A percentile compares a stretch with the other conserved stretches of the same genome.
Conservation (phyloP, 2,329 filamentous ascomycete species). For the Tolypocladium sp. region DNA sequence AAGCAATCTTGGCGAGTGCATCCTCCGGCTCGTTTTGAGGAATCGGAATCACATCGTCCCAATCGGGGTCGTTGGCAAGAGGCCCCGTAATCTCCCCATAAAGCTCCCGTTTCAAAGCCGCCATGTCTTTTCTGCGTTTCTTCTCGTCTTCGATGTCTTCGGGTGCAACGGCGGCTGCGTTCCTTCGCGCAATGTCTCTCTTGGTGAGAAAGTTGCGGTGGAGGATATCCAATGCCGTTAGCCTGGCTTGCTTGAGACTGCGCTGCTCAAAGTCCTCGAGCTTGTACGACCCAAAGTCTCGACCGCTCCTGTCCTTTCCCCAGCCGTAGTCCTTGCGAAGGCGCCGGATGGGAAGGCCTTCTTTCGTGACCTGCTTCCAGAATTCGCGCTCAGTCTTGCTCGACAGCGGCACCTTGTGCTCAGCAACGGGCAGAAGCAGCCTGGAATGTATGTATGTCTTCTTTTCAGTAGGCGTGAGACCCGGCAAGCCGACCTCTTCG, state of each 20-base stretch:
- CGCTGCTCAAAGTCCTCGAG: constrained; percentile 35
- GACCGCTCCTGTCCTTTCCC: constrained; percentile 42
- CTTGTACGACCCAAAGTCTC: constrained; percentile 38
- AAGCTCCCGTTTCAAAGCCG: constrained; percentile 38
- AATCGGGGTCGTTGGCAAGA: constrained; percentile 56
- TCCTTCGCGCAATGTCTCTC: constrained; percentile 19
- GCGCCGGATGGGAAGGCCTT: constrained; percentile 38
- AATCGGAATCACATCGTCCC: constrained; percentile 79
- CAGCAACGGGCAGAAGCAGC: constrained; percentile 32
- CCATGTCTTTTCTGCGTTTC: constrained; percentile 40
- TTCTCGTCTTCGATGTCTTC: constrained; percentile 38
- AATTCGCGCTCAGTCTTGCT: constrained; percentile 46
- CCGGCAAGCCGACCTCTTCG: constrained; percentile 33
- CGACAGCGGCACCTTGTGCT: constrained; percentile 23
- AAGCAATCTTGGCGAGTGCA: constrained; percentile 87
- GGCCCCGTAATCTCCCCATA: constrained; percentile 39
- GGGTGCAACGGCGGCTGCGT: constrained; percentile 17
- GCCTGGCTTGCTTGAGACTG: constrained; percentile 28
- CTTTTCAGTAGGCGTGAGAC: constrained; percentile 37
- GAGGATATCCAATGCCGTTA: constrained; percentile 32
- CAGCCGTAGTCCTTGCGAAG: constrained; percentile 32
- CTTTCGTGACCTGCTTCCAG: constrained; percentile 47
- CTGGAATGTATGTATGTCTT: constrained; percentile 38
- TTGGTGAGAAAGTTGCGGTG: constrained; percentile 34
- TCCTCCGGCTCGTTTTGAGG: constrained; percentile 74